A percentile compares a stretch with the other conserved stretches of the same genome.
Evolutionary conservation across 1,284 basidiomycete species (phyloP).

Genomic region (Ceratobasidium theobromae): DNA sequence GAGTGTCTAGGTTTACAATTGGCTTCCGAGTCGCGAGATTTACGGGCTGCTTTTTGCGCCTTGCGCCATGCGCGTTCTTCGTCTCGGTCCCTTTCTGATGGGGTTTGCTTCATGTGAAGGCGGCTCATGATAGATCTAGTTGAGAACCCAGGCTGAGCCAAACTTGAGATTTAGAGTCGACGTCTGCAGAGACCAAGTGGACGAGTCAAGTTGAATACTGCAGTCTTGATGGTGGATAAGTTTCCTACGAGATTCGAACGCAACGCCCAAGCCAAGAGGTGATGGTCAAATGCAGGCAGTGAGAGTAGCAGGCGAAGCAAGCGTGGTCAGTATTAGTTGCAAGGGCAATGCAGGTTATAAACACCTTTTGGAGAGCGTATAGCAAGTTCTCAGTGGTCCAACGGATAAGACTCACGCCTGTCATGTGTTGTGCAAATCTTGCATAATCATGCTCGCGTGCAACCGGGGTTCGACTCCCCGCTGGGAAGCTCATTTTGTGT

Average conservation of each 20-base stretch:
- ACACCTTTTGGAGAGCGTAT: background rate
- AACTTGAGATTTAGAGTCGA: no score
- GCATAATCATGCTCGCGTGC: no score
- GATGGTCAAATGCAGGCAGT: background rate
- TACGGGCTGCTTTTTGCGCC: constrained; percentile 32
- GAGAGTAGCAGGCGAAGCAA: background rate
- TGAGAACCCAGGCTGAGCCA: no score
- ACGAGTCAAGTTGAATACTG: no score
- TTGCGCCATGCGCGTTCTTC: constrained; percentile 34
- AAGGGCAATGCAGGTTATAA: no score
- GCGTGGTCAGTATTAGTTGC: no score
- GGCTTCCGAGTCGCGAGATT: constrained; percentile 1
- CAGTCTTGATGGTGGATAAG: no score
- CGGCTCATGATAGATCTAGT: constrained; percentile 8
- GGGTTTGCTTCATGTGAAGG: constrained; percentile 32
- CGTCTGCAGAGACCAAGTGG: no score
- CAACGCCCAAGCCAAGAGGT: no score
- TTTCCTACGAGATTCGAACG: background rate
- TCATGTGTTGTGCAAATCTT: background rate
- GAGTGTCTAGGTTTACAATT: background rate
- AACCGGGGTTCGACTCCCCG: constrained; percentile 25
- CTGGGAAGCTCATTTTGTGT: constrained; percentile 28
- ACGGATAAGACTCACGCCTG: constrained; percentile 21
- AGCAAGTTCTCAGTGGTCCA: constrained; percentile 31
- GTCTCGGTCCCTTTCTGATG: constrained; percentile 19